These are phyloP conservation scores for Cystobasidium slooffiae DNA, from an alignment of 1,284 basidiomycete species.

Conservation along the genomic window DNA sequence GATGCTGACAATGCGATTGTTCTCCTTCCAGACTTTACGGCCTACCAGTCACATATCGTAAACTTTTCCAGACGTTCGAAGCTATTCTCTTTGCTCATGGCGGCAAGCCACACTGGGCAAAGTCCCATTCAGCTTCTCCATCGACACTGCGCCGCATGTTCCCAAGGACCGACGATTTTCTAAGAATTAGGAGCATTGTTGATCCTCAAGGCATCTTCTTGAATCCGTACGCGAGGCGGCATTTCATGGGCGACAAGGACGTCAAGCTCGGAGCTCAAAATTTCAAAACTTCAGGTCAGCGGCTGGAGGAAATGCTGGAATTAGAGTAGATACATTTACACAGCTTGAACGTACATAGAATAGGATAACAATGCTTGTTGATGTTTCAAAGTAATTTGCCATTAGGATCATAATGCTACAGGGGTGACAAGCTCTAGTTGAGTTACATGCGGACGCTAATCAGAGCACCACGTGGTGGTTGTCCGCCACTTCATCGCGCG, in stretches of 20 bases:
- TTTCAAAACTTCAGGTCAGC: constrained; percentile 35
- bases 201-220: constrained; percentile 80
- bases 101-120: constrained; percentile 96
- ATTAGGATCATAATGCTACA: neutral
- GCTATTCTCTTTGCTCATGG: constrained; percentile 71
- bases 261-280: neutral
- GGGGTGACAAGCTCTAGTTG: neutral
- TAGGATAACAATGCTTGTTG: neutral
- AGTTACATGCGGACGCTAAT: neutral
- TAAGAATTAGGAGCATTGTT: constrained; percentile 68
- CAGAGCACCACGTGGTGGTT: neutral
- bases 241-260: constrained; percentile 59
- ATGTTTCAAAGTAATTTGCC: neutral
- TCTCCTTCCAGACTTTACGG: constrained; percentile 75
- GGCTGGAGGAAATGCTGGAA: constrained; percentile 21
- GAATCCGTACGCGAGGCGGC: constrained; percentile 62
- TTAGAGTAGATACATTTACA: constrained; percentile 4
- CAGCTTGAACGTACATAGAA: too few relatives aligned
- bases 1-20: neutral
- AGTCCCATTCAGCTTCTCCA: constrained; percentile 79
- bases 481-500: neutral
- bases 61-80: constrained; percentile 81
- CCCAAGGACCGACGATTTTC: constrained; percentile 81
- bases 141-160: constrained; percentile 72
- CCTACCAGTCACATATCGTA: constrained; percentile 80